Conservation (phyloP, 495 filamentous ascomycete species). For the Penicillium pancosmium region DNA sequence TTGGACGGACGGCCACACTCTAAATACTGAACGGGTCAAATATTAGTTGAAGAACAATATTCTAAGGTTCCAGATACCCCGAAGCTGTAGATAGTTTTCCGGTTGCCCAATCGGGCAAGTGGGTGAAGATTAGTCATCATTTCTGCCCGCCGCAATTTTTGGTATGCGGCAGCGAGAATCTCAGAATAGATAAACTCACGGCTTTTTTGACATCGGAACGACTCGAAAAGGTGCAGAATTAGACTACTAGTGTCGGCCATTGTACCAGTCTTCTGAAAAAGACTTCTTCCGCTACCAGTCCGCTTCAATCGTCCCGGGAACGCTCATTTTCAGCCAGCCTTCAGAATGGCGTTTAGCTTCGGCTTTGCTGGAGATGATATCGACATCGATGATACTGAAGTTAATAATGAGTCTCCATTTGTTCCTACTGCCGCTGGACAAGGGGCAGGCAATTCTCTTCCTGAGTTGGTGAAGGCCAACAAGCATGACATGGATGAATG, state of each 20-base stretch:
- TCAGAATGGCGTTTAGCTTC: conserved; percentile 65
- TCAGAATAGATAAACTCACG: background rate
- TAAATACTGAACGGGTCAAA: background rate
- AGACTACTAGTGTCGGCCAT: background rate
- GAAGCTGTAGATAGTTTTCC: background rate
- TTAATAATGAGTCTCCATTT: conserved; percentile 26
- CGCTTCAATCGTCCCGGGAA: background rate
- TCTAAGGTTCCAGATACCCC: background rate
- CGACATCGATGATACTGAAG: conserved; percentile 58
- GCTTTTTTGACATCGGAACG: background rate
- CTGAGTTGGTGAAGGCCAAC: conserved; percentile 37
- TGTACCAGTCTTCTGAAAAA: background rate
- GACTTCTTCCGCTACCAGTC: background rate
- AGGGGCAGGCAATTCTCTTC: conserved; percentile 23
- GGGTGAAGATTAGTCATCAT: conserved; percentile 27
- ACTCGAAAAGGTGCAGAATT: background rate
- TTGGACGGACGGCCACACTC: no score
- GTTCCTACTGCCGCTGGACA: conserved; percentile 11
- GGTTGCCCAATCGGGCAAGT: background rate
- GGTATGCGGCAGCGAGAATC: conserved; percentile 5
- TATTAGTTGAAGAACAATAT: background rate
- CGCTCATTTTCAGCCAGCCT: background rate
- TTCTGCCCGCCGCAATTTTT: conserved; percentile 19
- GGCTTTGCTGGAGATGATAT: conserved; percentile 85
- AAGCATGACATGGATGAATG: conserved; percentile 49